phyloP scores from a whole-genome alignment of 176 grass and related monocot genomes.

The Avena eriantha region DNA sequence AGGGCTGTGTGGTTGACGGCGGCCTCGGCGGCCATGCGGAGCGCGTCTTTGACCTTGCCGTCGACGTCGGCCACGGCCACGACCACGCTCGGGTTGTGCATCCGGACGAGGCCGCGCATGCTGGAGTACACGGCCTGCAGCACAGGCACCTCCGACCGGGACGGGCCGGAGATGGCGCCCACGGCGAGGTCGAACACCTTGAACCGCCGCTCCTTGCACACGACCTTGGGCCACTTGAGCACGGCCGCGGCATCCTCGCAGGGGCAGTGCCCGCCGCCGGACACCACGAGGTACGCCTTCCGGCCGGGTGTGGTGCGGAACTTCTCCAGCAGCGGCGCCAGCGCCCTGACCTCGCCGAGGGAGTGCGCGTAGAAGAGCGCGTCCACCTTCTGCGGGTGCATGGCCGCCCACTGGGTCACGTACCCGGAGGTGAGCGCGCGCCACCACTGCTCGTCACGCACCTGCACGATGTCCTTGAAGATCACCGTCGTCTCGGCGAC shows the following conservation, averaged over 20 bases:
- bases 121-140: conserved; percentile 84
- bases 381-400: conserved; percentile 95
- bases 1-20: conserved; percentile 66
- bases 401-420: conserved; percentile 94
- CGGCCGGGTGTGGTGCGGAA: conserved; percentile 60
- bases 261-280: conserved; percentile 72
- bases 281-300: conserved; percentile 87
- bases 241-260: conserved; percentile 69
- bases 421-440: conserved; percentile 85
- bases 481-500: conserved; percentile 90
- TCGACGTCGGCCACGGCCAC: conserved; percentile 59
- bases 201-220: conserved; percentile 94
- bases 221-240: conserved; percentile 88
- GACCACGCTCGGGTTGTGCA: conserved; percentile 87
- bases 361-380: conserved; percentile 94
- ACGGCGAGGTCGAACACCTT: conserved; percentile 86
- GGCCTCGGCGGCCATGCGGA: conserved; percentile 69
- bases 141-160: conserved; percentile 73
- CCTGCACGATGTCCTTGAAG: conserved; percentile 93
- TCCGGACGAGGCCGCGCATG: conserved; percentile 76
- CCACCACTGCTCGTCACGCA: conserved; percentile 98
- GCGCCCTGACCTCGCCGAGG: conserved; percentile 61
- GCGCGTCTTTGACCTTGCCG: conserved; percentile 74
- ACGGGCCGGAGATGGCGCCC: conserved; percentile 73
- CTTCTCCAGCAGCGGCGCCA: conserved; percentile 77